phyloP scores from a whole-genome alignment of 2,329 filamentous ascomycete genomes.

The Neofusicoccum kwambonambiense region DNA sequence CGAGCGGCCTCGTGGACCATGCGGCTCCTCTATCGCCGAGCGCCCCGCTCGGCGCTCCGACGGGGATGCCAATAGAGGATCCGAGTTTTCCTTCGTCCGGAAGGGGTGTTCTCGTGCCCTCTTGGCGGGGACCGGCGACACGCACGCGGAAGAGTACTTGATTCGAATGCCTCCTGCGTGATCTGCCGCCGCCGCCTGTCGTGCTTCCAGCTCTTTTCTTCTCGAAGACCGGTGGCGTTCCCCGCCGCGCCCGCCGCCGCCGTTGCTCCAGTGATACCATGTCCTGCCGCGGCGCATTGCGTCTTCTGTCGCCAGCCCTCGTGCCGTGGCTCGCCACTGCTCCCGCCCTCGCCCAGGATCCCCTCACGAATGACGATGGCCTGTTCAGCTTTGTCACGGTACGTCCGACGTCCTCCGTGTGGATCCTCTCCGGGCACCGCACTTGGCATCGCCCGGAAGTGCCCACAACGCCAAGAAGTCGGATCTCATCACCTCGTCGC shows the following conservation, averaged over 20 bases:
- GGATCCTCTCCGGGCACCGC: background rate
- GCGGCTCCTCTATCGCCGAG: too few relatives aligned
- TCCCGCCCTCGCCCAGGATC: constrained; percentile 3
- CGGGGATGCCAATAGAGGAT: constrained; percentile 1
- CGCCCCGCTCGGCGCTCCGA: background rate
- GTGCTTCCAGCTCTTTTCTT: background rate
- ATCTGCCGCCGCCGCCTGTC: background rate
- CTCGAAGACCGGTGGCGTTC: background rate
- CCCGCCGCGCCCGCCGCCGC: background rate
- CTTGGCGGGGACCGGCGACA: constrained; percentile 1
- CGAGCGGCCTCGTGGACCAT: too few relatives aligned
- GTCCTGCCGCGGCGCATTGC: background rate
- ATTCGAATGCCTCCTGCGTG: background rate
- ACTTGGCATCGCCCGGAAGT: background rate
- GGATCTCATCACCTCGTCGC: background rate
- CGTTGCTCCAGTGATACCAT: background rate
- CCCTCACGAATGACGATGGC: constrained; percentile 3
- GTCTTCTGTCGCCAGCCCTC: background rate
- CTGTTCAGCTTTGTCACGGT: constrained; percentile 14
- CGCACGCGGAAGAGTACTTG: background rate
- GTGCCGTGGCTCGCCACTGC: background rate
- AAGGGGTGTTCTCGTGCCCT: background rate
- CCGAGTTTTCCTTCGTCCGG: background rate
- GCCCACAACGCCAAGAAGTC: background rate
- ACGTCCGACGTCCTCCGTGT: background rate